Conservation (phyloP, 257 asterid species). For the Lycium barbarum region DNA sequence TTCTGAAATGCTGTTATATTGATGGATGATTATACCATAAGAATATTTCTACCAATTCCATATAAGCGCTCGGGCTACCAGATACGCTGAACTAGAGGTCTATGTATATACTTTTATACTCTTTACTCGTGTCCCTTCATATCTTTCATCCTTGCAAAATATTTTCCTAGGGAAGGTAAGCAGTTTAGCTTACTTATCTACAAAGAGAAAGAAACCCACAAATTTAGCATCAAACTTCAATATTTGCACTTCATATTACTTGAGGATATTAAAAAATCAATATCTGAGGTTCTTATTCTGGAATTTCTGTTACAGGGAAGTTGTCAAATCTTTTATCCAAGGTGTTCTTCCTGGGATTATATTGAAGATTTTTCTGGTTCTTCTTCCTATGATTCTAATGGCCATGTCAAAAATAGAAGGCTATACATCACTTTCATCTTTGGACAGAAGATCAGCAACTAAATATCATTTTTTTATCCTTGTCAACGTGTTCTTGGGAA, state of each 20-base stretch:
- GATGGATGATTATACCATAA: conserved; percentile 1
- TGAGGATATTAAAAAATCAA: neutral
- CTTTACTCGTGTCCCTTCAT: neutral
- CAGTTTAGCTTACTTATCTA: conserved; percentile 17
- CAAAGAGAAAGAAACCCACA: conserved; percentile 10
- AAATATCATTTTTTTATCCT: conserved; percentile 34
- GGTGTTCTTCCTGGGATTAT: conserved; percentile 40
- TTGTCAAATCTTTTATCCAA: conserved; percentile 39
- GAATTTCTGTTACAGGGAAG: conserved; percentile 32
- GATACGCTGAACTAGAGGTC: neutral
- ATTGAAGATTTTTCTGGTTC: conserved; percentile 36
- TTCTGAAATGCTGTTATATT: neutral
- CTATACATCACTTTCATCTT: conserved; percentile 34
- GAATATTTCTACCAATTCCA: conserved; percentile 11
- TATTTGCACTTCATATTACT: neutral
- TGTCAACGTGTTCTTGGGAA: conserved; percentile 38
- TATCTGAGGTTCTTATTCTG: conserved; percentile 15
- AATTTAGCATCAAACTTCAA: neutral
- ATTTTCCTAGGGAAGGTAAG: neutral
- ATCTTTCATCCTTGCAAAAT: neutral
- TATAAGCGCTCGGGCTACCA: neutral
- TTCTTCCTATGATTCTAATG: conserved; percentile 38
- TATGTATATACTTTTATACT: neutral
- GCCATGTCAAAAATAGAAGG: conserved; percentile 43
- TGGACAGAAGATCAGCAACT: conserved; percentile 42